Evolutionary conservation across 2,329 filamentous ascomycete species (phyloP), one percentile per base, ranked within the genome.

Genomic region (Nigrospora sphaerica): DNA sequence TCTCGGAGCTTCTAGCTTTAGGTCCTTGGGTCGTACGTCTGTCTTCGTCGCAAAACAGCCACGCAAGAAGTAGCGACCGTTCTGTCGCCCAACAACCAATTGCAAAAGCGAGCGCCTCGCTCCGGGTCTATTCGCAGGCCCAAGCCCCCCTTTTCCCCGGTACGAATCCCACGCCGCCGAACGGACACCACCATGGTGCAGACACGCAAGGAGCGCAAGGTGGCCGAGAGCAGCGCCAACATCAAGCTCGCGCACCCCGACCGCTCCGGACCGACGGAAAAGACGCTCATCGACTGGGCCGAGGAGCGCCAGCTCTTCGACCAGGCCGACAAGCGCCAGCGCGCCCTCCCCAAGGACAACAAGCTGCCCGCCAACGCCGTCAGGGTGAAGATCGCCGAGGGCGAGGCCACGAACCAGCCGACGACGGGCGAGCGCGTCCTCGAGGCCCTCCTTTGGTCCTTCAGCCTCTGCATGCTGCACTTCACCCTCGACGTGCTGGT

Each of bases 401-500:
- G 13, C 32, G 18, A 14, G 4, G 11, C 41, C 18, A 17, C 41
- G 6, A 31, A 34, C 16, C 43, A 39, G 23, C 19, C 36, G 13
- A 70, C 75, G 14, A 57, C 62, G 0, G 69, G 69, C 9, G 77
- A 81, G 46, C 70, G 75, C 31, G 55, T 78, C 41, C 63, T 81
- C 50, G 80, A 85, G 34, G 67, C 78, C 0, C 32, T 77, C 3
- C 66, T 85, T 19, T 85, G 77, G 76, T 74, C 71, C 7, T 66
- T 79, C 12, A 81, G 80, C 51, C 66, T 93, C 56, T 72, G 79
- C 12, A 86, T 83, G 72, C 66, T 91, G 43, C 86, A 92, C 61
- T 83, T 90, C 54, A 88, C 85, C 0, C 74, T 93, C 44, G 87
- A 92, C 59, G 81, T 90, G 34, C 71, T 93, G 12, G 86, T 90